Conservation (phyloP, 192 early-diverging fungal genomes). For the Powellomyces hirtus region DNA sequence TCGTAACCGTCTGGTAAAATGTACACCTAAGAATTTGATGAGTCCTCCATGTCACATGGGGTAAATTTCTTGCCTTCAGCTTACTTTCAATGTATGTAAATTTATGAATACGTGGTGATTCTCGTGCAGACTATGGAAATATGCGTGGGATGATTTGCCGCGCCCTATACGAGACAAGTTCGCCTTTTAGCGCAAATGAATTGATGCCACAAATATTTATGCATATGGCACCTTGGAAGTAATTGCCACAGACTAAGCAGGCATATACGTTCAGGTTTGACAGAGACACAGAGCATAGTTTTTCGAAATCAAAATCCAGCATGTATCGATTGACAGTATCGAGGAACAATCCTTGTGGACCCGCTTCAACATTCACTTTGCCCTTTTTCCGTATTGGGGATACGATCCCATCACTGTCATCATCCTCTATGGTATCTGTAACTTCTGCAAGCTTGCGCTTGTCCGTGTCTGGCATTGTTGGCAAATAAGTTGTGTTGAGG, state of each 20-base stretch:
- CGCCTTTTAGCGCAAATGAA: neutral
- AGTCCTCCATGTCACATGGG: no score
- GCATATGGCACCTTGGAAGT: slow-evolving; percentile 70
- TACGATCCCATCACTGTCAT: neutral
- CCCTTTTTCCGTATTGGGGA: slow-evolving; percentile 17
- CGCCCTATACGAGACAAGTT: slow-evolving; percentile 53
- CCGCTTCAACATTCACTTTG: neutral
- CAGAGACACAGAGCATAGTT: slow-evolving; percentile 92
- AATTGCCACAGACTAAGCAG: slow-evolving; percentile 95
- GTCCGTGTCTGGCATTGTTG: no score
- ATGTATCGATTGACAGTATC: slow-evolving; percentile 82
- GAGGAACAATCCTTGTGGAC: slow-evolving; percentile 58
- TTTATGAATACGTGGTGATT: slow-evolving; percentile 97
- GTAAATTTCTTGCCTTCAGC: no score
- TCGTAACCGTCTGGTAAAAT: slow-evolving; percentile 94
- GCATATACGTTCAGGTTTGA: slow-evolving; percentile 93
- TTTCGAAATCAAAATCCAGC: slow-evolving; percentile 99
- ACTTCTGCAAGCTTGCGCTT: no score
- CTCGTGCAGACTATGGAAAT: slow-evolving; percentile 92
- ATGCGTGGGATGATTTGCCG: slow-evolving; percentile 87
- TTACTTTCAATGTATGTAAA: slow-evolving; percentile 71
- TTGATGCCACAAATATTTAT: neutral
- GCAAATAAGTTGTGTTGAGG: no score
- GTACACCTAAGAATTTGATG: slow-evolving; percentile 57
- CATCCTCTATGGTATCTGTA: no score